Percentiles rank a stretch among this genome's conserved stretches.
These are phyloP conservation scores for Acacia pycnantha DNA, from an alignment of 331 rosid species.

Conservation along the genomic window DNA sequence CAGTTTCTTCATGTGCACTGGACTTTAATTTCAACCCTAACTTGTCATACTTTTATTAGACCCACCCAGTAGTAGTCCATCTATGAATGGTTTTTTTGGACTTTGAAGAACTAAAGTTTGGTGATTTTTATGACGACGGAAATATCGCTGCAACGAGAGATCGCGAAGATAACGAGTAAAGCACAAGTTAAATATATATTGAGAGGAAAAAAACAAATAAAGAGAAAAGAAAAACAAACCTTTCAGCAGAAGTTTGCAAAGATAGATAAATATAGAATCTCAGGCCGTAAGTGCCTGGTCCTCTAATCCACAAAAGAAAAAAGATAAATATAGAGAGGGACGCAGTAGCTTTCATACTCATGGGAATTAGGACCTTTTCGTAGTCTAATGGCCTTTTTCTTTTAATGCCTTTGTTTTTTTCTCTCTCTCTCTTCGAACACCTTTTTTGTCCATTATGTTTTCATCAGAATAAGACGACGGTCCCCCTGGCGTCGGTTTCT, in stretches of 20 bases:
- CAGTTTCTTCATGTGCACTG: background rate
- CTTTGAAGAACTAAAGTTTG: conserved; percentile 27
- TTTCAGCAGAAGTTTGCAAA: background rate
- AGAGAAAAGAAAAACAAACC: conserved; percentile 7
- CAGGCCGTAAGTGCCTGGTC: no score
- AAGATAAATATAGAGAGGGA: conserved; percentile 14
- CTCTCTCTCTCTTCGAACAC: conserved; percentile 19
- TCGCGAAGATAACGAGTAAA: conserved; percentile 31
- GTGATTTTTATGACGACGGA: conserved; percentile 54
- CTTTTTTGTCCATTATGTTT: conserved; percentile 27
- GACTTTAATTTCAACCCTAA: conserved; percentile 12
- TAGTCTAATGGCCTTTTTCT: conserved; percentile 36
- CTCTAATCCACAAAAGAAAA: no score
- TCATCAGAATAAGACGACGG: conserved; percentile 36
- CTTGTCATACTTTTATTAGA: conserved; percentile 28
- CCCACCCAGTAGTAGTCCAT: background rate
- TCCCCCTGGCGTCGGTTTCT: no score
- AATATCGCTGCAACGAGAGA: conserved; percentile 19
- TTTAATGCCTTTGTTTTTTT: conserved; percentile 26
- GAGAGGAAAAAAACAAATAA: background rate
- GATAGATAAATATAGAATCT: background rate
- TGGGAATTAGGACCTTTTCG: conserved; percentile 54
- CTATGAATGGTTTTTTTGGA: conserved; percentile 1
- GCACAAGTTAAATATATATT: conserved; percentile 27
- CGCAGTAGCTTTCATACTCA: conserved; percentile 41